Percentiles rank a stretch among this genome's conserved stretches.
Evolutionary conservation across 163 green algal species (phyloP).

Genomic region (Prototheca cutis): DNA sequence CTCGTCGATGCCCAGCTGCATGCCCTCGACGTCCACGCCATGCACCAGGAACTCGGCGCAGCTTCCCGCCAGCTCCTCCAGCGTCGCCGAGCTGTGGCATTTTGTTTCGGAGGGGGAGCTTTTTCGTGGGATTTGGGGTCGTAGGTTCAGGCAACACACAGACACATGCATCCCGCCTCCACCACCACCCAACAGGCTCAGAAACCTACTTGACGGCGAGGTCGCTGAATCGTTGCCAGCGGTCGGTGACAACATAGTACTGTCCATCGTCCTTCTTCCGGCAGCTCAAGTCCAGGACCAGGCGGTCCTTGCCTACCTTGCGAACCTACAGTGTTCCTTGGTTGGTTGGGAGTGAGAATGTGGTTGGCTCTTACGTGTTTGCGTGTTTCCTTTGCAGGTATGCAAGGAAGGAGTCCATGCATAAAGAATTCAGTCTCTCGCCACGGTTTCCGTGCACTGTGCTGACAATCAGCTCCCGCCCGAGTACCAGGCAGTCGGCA

Average conservation of each 20-base stretch:
- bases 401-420: background rate
- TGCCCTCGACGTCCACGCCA: conserved; percentile 93
- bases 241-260: conserved; percentile 87
- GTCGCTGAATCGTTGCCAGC: conserved; percentile 71
- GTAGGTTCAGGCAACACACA: too few relatives aligned
- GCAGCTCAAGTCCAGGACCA: conserved; percentile 96
- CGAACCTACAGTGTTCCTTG: conserved; percentile 40
- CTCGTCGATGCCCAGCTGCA: conserved; percentile 85
- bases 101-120: too few relatives aligned
- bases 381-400: background rate
- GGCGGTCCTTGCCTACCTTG: conserved; percentile 66
- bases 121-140: too few relatives aligned
- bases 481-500: too few relatives aligned
- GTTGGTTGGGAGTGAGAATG: background rate
- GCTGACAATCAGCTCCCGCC: background rate
- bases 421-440: background rate
- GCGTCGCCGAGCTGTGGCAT: conserved; percentile 25
- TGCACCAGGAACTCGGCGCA: conserved; percentile 98
- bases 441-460: background rate
- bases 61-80: conserved; percentile 53
- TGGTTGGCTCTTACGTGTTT: background rate
- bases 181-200: too few relatives aligned
- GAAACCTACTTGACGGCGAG: conserved; percentile 33
- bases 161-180: too few relatives aligned
- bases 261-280: conserved; percentile 63